Evolutionary conservation across 78 protist genomes (phyloP), one percentile per base, ranked within the genome.

Genomic region (Dictyostelium purpureum): DNA sequence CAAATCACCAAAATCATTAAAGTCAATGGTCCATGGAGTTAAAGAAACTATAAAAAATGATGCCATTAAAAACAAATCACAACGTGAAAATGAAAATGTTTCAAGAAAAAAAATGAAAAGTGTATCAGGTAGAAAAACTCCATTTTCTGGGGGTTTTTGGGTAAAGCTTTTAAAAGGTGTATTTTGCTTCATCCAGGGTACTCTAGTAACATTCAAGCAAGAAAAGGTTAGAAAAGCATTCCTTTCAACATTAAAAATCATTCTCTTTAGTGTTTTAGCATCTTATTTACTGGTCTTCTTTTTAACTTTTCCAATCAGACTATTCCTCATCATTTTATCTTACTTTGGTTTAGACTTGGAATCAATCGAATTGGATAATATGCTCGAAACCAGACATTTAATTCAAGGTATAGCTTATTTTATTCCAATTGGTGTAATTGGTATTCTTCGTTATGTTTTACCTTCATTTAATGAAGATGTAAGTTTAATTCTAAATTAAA

Each of bases 401-500:
- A 26, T 83, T 9, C 31, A 42, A 5, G 43, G 73, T 43, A 73
- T 83, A 42, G 81, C 81, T 16, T 45, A 56, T 11, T 83, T 83
- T 31, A 28, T 83, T 19, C 91, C 91, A 57, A 54, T 83, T 51
- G 54, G 49, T 18, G 75, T 83, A 28, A 63, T 83, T 73, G 91
- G 91, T 47, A 52, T 74, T 28, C 59, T 83, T 12, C 45, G 91
- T 26, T 83, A 83, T 59, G 75, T 83, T 28, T 21, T 83, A 43
- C 91, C 91, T 73, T 21, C 78, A 28, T 83, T 59, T 56, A 83
- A 83, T 59, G 91, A 83, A n/a, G 91, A 83, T 69, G 90, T 82
- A 82, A 40, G 90, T 81, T 1, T 24, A 3, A 33, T 47, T 12
- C 7, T 71, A 47, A 35, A 69, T 18, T 38, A 35, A 18, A 6